Base-by-base conservation (phyloP, 176 grass and related monocot species). In the Zizania latifolia region DNA sequence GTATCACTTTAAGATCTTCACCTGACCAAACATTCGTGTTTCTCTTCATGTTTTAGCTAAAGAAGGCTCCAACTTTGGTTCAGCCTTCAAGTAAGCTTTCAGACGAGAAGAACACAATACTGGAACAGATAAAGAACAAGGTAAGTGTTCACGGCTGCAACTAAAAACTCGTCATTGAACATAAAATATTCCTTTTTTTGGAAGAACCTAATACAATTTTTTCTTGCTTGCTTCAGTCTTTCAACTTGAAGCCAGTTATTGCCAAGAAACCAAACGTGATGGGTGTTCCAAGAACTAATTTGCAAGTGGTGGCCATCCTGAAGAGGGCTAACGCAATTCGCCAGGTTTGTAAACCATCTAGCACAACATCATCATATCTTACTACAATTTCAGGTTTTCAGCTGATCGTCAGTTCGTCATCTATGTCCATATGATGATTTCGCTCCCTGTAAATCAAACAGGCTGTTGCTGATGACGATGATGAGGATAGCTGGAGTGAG, bases 311-410 rank as follows among this genome's bases (percentile, higher is more conserved):
- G 26, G 92, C 96, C 19, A 99, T 99, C 74, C 78, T 99, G 40
- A 89, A 99, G 84, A 95, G 88, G 85, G 96, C 87, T 74, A 89
- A 90, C 16, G 96, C 92, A 13, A 99, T 99, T 86, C 96, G 87
- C 39, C 89, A 99, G 92, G 96, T 99, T 46, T 59, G 45, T 32
- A 71, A 3, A 60, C 27, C 8, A n/a, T 67, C 6, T 54, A 32
- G 43, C 37, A 12, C 16, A 23, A 44, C 37, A 57, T 79, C 35
- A 40, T 23, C 7, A 54, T 19, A 64, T 31, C 19, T 65, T 65
- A 22, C n/a, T 37, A 24, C 21, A 72, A 1, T 86, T 77, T 60
- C 44, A 70, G 24, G 30, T 36, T 86, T 75, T 48, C 40, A 68
- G 22, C 33, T 46, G 57, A 34, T 54, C 10, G 32, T 58, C 60